Evolutionary conservation across 78 protist genomes (phyloP).

Genomic region (Pigoraptor vietnamica): DNA sequence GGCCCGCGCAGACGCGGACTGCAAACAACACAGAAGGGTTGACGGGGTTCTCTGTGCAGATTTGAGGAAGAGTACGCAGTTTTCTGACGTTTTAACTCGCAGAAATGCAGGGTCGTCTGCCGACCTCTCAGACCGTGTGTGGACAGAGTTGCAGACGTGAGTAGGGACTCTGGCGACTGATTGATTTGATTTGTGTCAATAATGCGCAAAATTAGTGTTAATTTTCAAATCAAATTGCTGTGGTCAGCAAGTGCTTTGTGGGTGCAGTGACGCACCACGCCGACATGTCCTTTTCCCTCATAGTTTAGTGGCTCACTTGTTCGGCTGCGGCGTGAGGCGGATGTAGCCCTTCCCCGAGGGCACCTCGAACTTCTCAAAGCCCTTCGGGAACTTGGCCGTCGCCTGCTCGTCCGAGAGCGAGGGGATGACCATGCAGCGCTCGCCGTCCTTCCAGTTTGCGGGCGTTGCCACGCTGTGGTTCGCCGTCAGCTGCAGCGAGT

Average conservation of each 20-base stretch:
- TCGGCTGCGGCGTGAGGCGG: slow-evolving; percentile 28
- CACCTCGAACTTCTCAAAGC: slow-evolving; percentile 4
- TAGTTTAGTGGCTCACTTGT: too few species aligned
- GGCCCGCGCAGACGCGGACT: not conserved
- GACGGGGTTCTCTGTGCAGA: not conserved
- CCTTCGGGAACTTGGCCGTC: slow-evolving; percentile 42
- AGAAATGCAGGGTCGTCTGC: too few species aligned
- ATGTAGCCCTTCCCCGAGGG: slow-evolving; percentile 38
- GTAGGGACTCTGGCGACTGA: too few species aligned
- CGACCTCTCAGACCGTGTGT: too few species aligned
- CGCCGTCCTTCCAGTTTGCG: slow-evolving; percentile 71
- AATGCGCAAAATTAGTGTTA: too few species aligned
- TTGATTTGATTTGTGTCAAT: too few species aligned
- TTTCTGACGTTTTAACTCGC: too few species aligned
- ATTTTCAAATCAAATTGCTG: too few species aligned
- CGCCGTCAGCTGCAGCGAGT: slow-evolving; percentile 73
- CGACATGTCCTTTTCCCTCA: not conserved
- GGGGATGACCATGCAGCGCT: slow-evolving; percentile 53
- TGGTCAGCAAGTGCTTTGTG: too few species aligned
- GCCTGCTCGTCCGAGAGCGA: slow-evolving; percentile 48
- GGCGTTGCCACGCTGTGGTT: slow-evolving; percentile 68
- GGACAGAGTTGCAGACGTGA: too few species aligned
- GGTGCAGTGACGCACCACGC: not conserved
- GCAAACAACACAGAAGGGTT: not conserved
- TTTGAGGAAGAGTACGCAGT: too few species aligned